phyloP scores from a whole-genome alignment of 208 protist species.

The Leishmania aethiopica region DNA sequence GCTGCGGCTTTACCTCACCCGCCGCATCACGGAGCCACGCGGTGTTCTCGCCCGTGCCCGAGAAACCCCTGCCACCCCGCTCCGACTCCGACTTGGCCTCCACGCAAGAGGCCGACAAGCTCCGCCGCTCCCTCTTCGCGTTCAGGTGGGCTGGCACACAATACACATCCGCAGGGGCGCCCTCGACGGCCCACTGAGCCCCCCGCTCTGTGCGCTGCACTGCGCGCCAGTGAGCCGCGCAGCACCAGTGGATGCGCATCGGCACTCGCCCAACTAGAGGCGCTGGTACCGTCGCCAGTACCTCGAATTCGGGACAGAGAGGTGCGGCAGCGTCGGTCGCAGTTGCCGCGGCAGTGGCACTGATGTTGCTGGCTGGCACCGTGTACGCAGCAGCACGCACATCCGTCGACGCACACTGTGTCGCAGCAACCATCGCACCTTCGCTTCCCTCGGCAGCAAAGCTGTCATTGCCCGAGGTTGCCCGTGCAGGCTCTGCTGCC shows the following conservation, averaged over 20 bases:
- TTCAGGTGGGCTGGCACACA: slow-evolving; percentile 5
- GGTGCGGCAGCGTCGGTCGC: not conserved
- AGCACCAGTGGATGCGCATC: slow-evolving; percentile 13
- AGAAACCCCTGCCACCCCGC: not conserved
- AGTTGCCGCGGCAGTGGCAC: not conserved
- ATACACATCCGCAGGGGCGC: slow-evolving; percentile 9
- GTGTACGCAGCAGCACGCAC: not conserved
- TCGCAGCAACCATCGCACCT: not conserved
- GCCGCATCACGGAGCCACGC: not conserved
- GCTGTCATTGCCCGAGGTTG: no score
- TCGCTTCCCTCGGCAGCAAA: not conserved
- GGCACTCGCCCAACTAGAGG: not conserved
- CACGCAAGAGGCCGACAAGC: not conserved
- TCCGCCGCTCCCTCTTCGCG: not conserved
- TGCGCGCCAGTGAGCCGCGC: slow-evolving; percentile 13
- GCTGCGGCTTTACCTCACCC: not conserved
- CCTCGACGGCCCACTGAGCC: slow-evolving; percentile 12
- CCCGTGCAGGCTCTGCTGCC: not conserved
- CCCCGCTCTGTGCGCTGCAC: slow-evolving; percentile 12
- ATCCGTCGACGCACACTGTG: not conserved
- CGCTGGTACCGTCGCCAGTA: not conserved
- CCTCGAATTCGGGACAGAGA: not conserved
- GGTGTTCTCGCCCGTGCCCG: not conserved
- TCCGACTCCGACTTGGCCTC: not conserved
- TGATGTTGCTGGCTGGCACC: not conserved